phyloP scores from a whole-genome alignment of 805 yeast species.

The Brettanomyces bruxellensis region DNA sequence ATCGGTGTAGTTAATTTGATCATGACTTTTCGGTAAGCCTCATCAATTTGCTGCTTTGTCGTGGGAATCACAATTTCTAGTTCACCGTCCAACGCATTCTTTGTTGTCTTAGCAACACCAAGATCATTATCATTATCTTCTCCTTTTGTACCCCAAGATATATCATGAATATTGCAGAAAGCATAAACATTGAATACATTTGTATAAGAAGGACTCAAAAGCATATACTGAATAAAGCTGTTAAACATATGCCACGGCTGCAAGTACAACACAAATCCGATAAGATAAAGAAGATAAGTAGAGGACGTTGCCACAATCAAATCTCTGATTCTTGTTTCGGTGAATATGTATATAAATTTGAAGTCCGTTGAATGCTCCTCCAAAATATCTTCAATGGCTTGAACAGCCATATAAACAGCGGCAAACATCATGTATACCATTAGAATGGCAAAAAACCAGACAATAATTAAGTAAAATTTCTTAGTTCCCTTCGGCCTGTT shows the following conservation, averaged over 20 bases:
- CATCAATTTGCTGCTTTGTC: slow-evolving; percentile 66
- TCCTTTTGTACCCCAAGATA: slow-evolving; percentile 97
- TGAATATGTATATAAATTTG: slow-evolving; percentile 38
- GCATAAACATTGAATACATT: slow-evolving; percentile 91
- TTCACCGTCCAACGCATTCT: slow-evolving; percentile 46
- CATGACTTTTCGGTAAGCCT: slow-evolving; percentile 57
- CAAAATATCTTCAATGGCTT: slow-evolving; percentile 37
- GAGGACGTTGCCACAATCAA: slow-evolving; percentile 77
- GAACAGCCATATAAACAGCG: slow-evolving; percentile 69
- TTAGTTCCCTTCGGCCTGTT: slow-evolving; percentile 90
- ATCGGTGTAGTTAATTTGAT: slow-evolving; percentile 41
- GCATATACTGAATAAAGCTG: slow-evolving; percentile 72
- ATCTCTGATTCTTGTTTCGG: slow-evolving; percentile 72
- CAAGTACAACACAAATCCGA: slow-evolving; percentile 71
- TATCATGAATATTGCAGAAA: slow-evolving; percentile 91
- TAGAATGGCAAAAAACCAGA: slow-evolving; percentile 71
- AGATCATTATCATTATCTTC: slow-evolving; percentile 62
- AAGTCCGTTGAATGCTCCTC: slow-evolving; percentile 30
- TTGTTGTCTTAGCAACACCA: slow-evolving; percentile 63
- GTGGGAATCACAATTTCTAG: slow-evolving; percentile 70
- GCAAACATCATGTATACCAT: slow-evolving; percentile 90
- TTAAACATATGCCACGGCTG: slow-evolving; percentile 94
- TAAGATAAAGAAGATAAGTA: slow-evolving; percentile 71
- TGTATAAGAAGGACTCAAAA: slow-evolving; percentile 82
- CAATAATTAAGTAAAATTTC: slow-evolving; percentile 64